Evolutionary conservation across 23 red algal species (phyloP).

Genomic region (Gracilariopsis chorda): DNA sequence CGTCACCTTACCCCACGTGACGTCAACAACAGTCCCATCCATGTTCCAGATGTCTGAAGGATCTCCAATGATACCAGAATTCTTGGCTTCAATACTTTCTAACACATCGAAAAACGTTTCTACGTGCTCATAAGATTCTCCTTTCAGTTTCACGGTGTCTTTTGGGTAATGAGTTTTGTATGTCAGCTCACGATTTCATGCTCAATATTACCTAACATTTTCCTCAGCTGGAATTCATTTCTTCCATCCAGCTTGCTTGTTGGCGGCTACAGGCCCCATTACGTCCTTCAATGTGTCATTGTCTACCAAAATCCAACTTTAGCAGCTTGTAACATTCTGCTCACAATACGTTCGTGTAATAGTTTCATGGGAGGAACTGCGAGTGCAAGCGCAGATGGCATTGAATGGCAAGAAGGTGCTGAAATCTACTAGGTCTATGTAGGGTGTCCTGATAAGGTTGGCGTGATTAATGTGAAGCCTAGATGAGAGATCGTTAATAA

Average conservation of each 20-base stretch:
- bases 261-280: neutral
- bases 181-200: neutral
- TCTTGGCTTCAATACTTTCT: neutral
- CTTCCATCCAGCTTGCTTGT: too few relatives aligned
- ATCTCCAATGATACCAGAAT: neutral
- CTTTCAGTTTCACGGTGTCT: neutral
- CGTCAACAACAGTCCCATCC: neutral
- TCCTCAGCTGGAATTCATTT: too few relatives aligned
- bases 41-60: neutral
- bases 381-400: too few relatives aligned
- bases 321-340: neutral
- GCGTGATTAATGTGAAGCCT: too few relatives aligned
- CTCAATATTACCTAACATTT: neutral
- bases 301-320: neutral
- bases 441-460: too few relatives aligned
- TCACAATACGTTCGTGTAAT: too few relatives aligned
- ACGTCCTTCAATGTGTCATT: neutral
- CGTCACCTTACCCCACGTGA: neutral
- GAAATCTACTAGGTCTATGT: too few relatives aligned
- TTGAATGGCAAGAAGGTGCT: too few relatives aligned
- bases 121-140: neutral
- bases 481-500: too few relatives aligned
- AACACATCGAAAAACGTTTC: too few relatives aligned
- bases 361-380: too few relatives aligned
- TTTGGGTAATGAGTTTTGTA: neutral